Evolutionary conservation across 2,329 filamentous ascomycete genomes (phyloP).

Genomic region (Diplodia mutila): DNA sequence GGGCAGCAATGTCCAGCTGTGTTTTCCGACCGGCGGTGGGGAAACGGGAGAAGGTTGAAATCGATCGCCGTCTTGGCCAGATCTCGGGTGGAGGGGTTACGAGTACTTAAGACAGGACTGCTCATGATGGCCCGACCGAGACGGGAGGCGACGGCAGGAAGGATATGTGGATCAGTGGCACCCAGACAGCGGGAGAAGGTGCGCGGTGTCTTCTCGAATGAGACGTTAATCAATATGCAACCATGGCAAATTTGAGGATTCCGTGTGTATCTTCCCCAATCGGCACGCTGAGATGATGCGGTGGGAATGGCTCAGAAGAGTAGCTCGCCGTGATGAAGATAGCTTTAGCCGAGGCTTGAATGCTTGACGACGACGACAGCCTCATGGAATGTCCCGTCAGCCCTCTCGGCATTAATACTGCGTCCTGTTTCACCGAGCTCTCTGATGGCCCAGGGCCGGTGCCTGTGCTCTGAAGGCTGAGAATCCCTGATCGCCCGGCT

Average conservation of each 20-base stretch:
- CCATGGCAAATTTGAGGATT: slow-evolving; percentile 15
- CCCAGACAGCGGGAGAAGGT: neutral
- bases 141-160: neutral
- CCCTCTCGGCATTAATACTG: neutral
- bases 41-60: neutral
- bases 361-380: neutral
- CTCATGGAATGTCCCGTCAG: slow-evolving; percentile 11
- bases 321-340: slow-evolving; percentile 4
- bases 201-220: slow-evolving; percentile 17
- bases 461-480: neutral
- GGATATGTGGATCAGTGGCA: slow-evolving; percentile 1
- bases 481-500: slow-evolving; percentile 19
- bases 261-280: slow-evolving; percentile 6
- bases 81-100: slow-evolving; percentile 1
- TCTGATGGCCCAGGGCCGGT: neutral
- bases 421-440: neutral
- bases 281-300: slow-evolving; percentile 3
- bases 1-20: neutral
- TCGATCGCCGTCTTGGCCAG: slow-evolving; percentile 14
- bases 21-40: neutral
- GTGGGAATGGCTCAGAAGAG: slow-evolving; percentile 15
- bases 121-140: neutral
- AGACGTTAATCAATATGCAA: slow-evolving; percentile 16
- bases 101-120: slow-evolving; percentile 6
- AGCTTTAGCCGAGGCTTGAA: slow-evolving; percentile 4